Evolutionary conservation across 257 asterid genomes (phyloP), one percentile per base, ranked within the genome.

Genomic region (Solanum arcanum): DNA sequence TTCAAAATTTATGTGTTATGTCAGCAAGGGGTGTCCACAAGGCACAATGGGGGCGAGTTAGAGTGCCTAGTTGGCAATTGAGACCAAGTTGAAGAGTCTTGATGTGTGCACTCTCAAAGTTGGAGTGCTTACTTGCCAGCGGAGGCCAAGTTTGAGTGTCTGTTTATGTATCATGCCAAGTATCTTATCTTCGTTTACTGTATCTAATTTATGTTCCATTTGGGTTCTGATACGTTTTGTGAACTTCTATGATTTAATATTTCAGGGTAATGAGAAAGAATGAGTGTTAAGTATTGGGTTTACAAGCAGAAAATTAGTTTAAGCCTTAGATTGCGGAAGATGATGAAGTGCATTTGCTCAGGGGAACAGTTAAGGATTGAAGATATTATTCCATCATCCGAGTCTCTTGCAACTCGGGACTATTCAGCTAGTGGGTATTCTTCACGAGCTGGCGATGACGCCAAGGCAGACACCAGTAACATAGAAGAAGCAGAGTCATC

Each of bases 281-380:
- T 96, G 99, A 94, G 89, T 92, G 89, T 95, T 93, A 96, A 92
- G 87, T 88, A 92, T 66, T 96, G 99, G 99, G 77, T 95, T 83
- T 69, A 90, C 91, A 93, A 87, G 87, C 92, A 88, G 91, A 95
- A 93, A 90, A 69, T 85, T 73, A 87, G 77, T 49, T 86, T 93
- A 86, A 89, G 88, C 74, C 90, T 49, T 80, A 93, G 89, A 87
- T 84, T 93, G 92, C 86, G 86, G 84, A 93, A 94, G 95, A 95
- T 96, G 99, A 94, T 95, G 98, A 96, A 96, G 88, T 95, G 99
- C 92, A 96, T 96, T 86, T 95, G 98, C 94, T 96, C 99, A 5
- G 98, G 97, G 49, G 98, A 96, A 90, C 97, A 94, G 64, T 37
- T 94, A 12, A 86, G 92, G 89, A 94, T 59, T 39, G 98, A 94